phyloP scores from a whole-genome alignment of 352 stramenopile species.

The Blastocystis sp. region DNA sequence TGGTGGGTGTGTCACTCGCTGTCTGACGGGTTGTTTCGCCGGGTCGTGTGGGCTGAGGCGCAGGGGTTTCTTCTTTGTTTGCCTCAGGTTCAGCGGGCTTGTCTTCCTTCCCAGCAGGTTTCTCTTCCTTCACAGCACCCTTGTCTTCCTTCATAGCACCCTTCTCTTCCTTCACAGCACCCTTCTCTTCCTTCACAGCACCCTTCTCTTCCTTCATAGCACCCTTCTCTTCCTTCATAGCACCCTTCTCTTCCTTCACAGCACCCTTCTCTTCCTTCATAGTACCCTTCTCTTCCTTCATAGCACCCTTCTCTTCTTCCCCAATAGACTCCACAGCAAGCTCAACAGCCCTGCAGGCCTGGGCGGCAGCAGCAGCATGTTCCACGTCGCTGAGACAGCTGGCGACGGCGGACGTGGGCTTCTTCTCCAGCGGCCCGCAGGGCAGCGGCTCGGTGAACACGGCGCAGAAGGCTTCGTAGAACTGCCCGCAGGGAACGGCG shows the following conservation, averaged over 20 bases:
- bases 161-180: no score
- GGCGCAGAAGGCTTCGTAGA: background rate
- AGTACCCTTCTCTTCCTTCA: no score
- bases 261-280: no score
- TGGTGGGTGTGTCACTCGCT: background rate
- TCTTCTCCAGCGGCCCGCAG: background rate
- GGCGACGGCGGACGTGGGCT: background rate
- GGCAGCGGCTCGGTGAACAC: conserved; percentile 12
- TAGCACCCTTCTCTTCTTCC: background rate
- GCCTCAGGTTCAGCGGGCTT: no score
- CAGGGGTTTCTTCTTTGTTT: no score
- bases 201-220: background rate
- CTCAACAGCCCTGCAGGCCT: background rate
- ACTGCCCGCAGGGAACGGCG: background rate
- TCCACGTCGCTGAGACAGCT: conserved; percentile 13
- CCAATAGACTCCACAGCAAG: background rate
- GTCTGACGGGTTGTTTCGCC: background rate
- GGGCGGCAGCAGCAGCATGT: background rate
- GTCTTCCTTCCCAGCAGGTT: background rate
- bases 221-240: background rate
- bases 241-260: no score
- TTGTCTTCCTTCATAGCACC: no score
- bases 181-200: background rate
- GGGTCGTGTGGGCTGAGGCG: no score
- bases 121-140: background rate